Evolutionary conservation across 2,329 filamentous ascomycete genomes (phyloP), one percentile per base, ranked within the genome.

Genomic region (Sporothrix globosa): DNA sequence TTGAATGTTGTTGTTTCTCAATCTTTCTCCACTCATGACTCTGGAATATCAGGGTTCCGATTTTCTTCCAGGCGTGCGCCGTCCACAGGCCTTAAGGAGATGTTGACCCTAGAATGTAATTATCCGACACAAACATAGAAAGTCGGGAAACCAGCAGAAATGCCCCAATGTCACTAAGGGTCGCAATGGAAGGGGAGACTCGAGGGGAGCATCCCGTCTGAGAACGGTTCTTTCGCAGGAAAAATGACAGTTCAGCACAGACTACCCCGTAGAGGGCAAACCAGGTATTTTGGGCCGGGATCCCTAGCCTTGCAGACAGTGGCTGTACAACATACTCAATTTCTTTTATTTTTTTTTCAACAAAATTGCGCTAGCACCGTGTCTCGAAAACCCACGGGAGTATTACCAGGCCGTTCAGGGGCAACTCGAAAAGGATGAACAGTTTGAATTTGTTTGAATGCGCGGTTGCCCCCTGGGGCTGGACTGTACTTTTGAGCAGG

Each of bases 241-340:
- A 58, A 61, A 61, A 44, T 30, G 56, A 9, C 34, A 61, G 56
- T 39, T n/a, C 11, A 61, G 39, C 39, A 58, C n/a, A 63, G n/a
- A n/a, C 56, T 41, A 34, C 1, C 34, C 34, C 34, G 34, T 39
- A 27, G 4, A 46, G 21, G 19, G 19, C 61, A 66, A 66, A 52
- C 61, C 66, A 53, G 30, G 52, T 41, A 46, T 56, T 68, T 46
- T 63, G 58, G 66, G 34, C 66, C 52, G 66, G 66, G 66, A 48
- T 68, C 66, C 66, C 66, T 56, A 34, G 66, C 66, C 66, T 68
- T 68, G 41, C 21, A 54, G 53, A 48, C 66, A 50, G 34, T 48
- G 34, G 24, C 27, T 24, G 27, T 34, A 44, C 9, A 9, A 14
- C 3, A 17, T 44, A 14, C 41, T 3, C 30, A 30, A 3, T 30